Conservation (phyloP, 192 early-diverging fungal species). For the Physocladia obscura region DNA sequence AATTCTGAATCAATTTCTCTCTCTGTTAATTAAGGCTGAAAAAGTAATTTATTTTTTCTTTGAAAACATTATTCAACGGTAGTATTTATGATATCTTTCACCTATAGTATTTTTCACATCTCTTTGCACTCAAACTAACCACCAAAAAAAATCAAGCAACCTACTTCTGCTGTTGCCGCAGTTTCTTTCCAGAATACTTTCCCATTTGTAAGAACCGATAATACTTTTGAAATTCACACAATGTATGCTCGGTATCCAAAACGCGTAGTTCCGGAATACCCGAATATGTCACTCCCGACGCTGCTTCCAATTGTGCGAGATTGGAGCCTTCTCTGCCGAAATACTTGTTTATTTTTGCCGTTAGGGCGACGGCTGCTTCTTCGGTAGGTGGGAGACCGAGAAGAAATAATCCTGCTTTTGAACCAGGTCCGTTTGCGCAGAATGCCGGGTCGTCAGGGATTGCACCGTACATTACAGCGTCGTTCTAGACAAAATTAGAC, state of each 20-base stretch:
- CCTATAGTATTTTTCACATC: no score
- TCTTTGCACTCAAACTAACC: no score
- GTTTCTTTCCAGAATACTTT: no score
- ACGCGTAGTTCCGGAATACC: background rate
- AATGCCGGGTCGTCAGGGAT: background rate
- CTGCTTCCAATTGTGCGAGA: background rate
- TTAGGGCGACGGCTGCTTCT: background rate
- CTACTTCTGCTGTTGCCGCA: no score
- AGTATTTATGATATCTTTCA: no score
- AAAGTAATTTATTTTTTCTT: no score
- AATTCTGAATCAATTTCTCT: no score
- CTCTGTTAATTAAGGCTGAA: no score
- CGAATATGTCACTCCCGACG: no score
- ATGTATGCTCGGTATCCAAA: background rate
- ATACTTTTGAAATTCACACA: slow-evolving; percentile 17
- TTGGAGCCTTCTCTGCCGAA: background rate
- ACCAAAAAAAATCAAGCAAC: no score
- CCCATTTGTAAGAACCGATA: background rate
- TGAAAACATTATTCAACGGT: no score
- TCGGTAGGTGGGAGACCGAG: background rate
- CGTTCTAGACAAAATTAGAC: background rate
- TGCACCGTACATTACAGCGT: slow-evolving; percentile 18
- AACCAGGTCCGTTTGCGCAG: background rate
- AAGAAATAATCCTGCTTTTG: background rate
- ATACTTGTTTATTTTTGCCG: background rate